Conservation (phyloP, 257 asterid genomes). For the Linaria vulgaris region DNA sequence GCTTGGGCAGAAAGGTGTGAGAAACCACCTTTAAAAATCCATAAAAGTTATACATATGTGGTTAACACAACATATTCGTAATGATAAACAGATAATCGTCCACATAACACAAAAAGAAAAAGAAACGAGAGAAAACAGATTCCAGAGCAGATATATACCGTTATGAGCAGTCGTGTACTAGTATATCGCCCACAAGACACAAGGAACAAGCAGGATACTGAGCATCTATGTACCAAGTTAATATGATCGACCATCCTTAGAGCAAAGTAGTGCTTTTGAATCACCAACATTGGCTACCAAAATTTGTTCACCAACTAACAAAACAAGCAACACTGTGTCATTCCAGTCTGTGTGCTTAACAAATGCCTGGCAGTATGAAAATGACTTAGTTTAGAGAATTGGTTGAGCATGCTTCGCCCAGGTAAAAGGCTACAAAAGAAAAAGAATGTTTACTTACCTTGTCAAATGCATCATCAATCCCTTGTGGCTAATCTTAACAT, state of each 20-base stretch:
- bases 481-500: not conserved
- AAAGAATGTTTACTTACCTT: not conserved
- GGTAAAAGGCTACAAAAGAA: not conserved
- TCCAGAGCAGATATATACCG: no score
- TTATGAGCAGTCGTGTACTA: no score
- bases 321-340: conserved; percentile 11
- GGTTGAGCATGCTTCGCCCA: not conserved
- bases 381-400: not conserved
- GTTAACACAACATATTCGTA: no score
- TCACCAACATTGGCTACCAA: conserved; percentile 22
- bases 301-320: conserved; percentile 7
- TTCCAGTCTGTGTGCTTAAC: not conserved
- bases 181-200: no score
- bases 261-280: conserved; percentile 21
- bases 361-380: not conserved
- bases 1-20: not conserved
- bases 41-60: not conserved
- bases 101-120: no score
- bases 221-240: not conserved
- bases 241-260: not conserved
- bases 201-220: no score
- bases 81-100: no score
- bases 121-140: no score
- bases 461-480: not conserved
- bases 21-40: not conserved